These are phyloP conservation scores for Chalciporus chontae DNA, from an alignment of 768 basidiomycete genomes.

Conservation along the genomic window DNA sequence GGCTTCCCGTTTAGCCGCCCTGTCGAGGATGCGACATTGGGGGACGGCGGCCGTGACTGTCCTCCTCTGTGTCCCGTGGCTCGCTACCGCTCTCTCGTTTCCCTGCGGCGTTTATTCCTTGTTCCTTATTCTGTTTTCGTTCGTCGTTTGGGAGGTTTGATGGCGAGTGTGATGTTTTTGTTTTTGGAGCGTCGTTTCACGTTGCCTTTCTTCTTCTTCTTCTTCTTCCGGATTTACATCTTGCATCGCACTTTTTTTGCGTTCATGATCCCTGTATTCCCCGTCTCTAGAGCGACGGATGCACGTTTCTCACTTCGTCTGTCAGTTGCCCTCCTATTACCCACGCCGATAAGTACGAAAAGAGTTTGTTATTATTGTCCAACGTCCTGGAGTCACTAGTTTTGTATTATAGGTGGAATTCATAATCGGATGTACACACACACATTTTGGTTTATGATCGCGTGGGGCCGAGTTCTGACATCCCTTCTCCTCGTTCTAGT, in stretches of 20 bases:
- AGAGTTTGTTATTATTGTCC: background rate
- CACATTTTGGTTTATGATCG: background rate
- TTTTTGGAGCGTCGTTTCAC: too few relatives aligned
- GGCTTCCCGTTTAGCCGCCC: background rate
- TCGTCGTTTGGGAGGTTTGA: background rate
- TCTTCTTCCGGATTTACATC: too few relatives aligned
- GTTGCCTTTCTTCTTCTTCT: too few relatives aligned
- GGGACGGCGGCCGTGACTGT: background rate
- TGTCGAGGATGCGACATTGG: background rate
- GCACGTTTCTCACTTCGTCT: background rate
- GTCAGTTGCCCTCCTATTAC: too few relatives aligned
- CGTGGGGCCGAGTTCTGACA: too few relatives aligned
- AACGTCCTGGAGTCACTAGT: slow-evolving; percentile 2
- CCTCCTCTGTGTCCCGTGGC: background rate
- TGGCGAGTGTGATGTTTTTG: too few relatives aligned
- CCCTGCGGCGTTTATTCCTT: background rate
- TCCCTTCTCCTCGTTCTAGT: too few relatives aligned
- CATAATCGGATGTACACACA: slow-evolving; percentile 16
- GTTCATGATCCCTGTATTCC: too few relatives aligned
- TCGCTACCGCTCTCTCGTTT: background rate
- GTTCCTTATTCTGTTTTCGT: background rate
- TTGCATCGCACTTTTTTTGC: too few relatives aligned
- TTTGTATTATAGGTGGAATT: slow-evolving; percentile 20
- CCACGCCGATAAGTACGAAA: slow-evolving; percentile 1
- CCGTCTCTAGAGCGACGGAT: too few relatives aligned